Evolutionary conservation across 495 filamentous ascomycete species (phyloP).

Genomic region (Baudoinia panamericana): DNA sequence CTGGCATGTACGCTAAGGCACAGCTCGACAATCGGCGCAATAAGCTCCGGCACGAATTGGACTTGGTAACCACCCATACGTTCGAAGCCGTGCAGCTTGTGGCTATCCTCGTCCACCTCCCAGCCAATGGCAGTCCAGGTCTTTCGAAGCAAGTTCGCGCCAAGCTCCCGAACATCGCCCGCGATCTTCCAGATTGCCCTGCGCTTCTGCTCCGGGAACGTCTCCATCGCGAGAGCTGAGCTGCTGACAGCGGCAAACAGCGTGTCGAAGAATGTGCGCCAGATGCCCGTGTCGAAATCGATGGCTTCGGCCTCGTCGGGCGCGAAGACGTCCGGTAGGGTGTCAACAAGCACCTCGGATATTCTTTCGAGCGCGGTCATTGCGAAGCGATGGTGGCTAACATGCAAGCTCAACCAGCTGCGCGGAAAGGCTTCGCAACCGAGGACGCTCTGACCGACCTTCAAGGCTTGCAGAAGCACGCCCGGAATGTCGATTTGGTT

Average conservation of each 20-base stretch:
- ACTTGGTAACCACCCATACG: conserved; percentile 95
- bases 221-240: conserved; percentile 79
- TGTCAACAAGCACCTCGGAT: conserved; percentile 59
- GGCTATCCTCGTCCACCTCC: conserved; percentile 73
- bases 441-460: conserved; percentile 79
- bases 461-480: conserved; percentile 59
- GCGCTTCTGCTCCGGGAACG: conserved; percentile 92
- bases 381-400: conserved; percentile 86
- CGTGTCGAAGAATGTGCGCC: conserved; percentile 84
- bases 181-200: conserved; percentile 97
- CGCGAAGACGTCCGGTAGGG: conserved; percentile 60
- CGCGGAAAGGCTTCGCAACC: conserved; percentile 80
- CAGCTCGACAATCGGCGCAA: conserved; percentile 82
- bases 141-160: conserved; percentile 65
- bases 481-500: conserved; percentile 62
- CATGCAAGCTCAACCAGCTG: conserved; percentile 82
- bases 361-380: conserved; percentile 81
- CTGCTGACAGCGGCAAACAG: conserved; percentile 81
- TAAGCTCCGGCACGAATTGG: conserved; percentile 86
- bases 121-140: conserved; percentile 97
- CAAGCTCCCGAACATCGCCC: conserved; percentile 85
- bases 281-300: conserved; percentile 80
- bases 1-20: conserved; percentile 94
- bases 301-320: conserved; percentile 87
- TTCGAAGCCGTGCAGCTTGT: conserved; percentile 56